phyloP scores from a whole-genome alignment of 1,284 basidiomycete species.

The Trichosporon faecale region DNA sequence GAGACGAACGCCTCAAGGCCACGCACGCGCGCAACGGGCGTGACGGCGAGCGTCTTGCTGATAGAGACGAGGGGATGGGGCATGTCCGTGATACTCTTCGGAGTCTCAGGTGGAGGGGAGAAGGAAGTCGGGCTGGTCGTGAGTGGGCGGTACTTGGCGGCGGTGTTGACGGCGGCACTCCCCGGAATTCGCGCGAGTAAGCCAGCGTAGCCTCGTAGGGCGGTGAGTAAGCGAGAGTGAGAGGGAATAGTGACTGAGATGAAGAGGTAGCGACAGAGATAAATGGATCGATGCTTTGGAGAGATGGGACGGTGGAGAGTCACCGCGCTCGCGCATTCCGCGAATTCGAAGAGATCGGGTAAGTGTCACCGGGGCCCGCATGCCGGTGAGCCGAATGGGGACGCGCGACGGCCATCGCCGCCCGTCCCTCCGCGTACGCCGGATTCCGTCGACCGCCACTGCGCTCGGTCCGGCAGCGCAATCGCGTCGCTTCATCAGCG shows the following conservation, averaged over 20 bases:
- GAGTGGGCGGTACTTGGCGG: background rate
- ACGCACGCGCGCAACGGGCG: slow-evolving; percentile 16
- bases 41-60: slow-evolving; percentile 23
- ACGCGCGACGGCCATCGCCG: background rate
- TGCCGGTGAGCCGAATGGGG: background rate
- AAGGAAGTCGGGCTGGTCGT: background rate
- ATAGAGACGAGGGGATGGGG: slow-evolving; percentile 20
- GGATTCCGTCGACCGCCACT: background rate
- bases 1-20: slow-evolving; percentile 59
- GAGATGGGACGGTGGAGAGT: background rate
- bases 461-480: background rate
- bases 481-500: background rate
- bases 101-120: background rate
- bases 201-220: background rate
- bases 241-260: background rate
- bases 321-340: background rate
- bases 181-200: background rate
- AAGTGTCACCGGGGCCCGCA: slow-evolving; percentile 2
- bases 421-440: background rate
- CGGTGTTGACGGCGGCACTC: background rate
- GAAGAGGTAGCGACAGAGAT: background rate
- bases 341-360: background rate
- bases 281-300: background rate
- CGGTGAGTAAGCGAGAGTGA: background rate
- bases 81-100: background rate